Evolutionary conservation across 2,329 filamentous ascomycete species (phyloP), one percentile per base, ranked within the genome.

Genomic region (Calycina marina): DNA sequence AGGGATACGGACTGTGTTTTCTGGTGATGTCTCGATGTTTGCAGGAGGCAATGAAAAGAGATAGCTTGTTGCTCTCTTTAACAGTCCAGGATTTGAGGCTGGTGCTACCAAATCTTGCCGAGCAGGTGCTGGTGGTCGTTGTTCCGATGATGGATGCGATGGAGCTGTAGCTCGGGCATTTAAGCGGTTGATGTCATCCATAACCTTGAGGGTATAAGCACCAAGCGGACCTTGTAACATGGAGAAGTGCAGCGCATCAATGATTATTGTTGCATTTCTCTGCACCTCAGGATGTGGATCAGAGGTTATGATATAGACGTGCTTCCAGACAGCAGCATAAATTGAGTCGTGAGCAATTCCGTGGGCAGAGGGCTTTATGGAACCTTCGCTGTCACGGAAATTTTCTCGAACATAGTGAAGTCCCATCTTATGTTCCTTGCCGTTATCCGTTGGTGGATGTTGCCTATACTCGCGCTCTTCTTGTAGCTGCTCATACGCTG

Each of bases 231-330:
- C 94, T 31, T 78, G 70, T 4, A 93, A 59, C 9, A 98, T 63
- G 0, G 75, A 69, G 31, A 79, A 68, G 49, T 94, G 77, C 15
- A 96, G 68, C 47, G 79, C 82, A 54, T 98, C 90, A 17, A 93
- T 72, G 27, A 96, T 75, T n/a, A 78, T 66, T 4, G 74, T 76
- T 6, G 85, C 88, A 52, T 90, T 81, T 42, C 78, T 70, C 40
- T 92, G 81, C 18, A 96, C 82, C 50, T 96, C 88, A 1, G 88
- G 85, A 50, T 94, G 86, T 25, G 90, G 88, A 51, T 98, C 90
- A 12, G 93, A 83, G 27, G 84, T 88, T 54, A 96, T 67, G 40
- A 93, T 82, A 37, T 94, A 63, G 26, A 92, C 67, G 48, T 94
- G 82, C 53, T 93, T 90, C 90, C 90, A 98, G 40, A 92, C 79